These are phyloP conservation scores for Xenosphaeropsis pyriputrescens DNA, from an alignment of 2,329 filamentous ascomycete species.

Conservation along the genomic window DNA sequence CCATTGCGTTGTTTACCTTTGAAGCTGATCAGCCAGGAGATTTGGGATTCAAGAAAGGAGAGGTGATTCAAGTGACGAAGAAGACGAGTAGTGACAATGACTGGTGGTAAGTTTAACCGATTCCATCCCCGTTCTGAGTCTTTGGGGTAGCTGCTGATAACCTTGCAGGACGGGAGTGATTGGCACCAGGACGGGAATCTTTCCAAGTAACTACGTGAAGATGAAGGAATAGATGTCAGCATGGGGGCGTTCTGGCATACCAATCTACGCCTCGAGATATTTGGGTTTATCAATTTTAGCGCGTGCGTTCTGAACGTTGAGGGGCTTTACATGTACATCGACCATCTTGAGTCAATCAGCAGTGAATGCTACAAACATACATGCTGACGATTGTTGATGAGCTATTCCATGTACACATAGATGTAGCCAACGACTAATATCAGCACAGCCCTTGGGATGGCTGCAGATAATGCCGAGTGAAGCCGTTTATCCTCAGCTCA, in stretches of 20 bases:
- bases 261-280: background rate
- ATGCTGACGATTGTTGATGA: too few species aligned
- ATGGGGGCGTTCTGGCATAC: background rate
- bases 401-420: too few species aligned
- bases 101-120: constrained; percentile 58
- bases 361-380: too few species aligned
- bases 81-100: constrained; percentile 87
- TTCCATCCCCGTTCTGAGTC: background rate
- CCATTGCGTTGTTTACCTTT: constrained; percentile 83
- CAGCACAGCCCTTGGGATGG: too few species aligned
- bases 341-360: too few species aligned
- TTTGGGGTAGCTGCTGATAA: constrained; percentile 1
- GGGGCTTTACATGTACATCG: too few species aligned
- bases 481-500: too few species aligned
- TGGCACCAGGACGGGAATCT: constrained; percentile 75
- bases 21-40: constrained; percentile 89
- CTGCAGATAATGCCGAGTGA: too few species aligned
- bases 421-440: too few species aligned
- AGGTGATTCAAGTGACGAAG: constrained; percentile 88
- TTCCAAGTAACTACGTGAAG: constrained; percentile 71
- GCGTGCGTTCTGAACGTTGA: background rate
- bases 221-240: constrained; percentile 33
- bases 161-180: constrained; percentile 67
- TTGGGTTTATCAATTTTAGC: background rate
- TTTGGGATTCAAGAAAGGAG: constrained; percentile 91